Conservation (phyloP, 2,329 filamentous ascomycete genomes). For the Fusarium devonianum region DNA sequence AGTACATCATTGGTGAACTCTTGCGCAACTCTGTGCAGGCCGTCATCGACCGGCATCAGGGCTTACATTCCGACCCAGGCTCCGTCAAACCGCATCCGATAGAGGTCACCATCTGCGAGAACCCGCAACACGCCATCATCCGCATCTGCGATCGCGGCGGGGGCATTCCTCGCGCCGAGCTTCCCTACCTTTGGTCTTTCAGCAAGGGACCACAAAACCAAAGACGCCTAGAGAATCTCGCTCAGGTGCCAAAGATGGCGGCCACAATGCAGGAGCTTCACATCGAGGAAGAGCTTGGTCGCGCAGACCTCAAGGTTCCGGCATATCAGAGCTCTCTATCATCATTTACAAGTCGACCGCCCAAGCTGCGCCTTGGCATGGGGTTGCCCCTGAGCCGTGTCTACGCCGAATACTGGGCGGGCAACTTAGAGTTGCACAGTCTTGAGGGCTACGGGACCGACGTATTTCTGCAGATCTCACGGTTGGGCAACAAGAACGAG, state of each 20-base stretch:
- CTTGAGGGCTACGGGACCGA: slow-evolving; percentile 96
- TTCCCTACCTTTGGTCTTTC: slow-evolving; percentile 96
- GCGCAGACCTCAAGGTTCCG: slow-evolving; percentile 52
- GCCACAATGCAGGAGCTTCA: slow-evolving; percentile 90
- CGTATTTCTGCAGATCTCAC: slow-evolving; percentile 94
- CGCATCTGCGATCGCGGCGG: slow-evolving; percentile 95
- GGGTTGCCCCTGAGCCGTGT: slow-evolving; percentile 91
- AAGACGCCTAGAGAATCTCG: slow-evolving; percentile 82
- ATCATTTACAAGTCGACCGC: slow-evolving; percentile 81
- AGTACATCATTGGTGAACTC: slow-evolving; percentile 96
- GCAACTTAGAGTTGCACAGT: slow-evolving; percentile 87
- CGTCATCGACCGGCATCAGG: slow-evolving; percentile 76
- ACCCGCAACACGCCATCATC: slow-evolving; percentile 93
- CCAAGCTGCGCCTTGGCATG: slow-evolving; percentile 88
- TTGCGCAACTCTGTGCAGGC: slow-evolving; percentile 95
- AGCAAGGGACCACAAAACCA: slow-evolving; percentile 86
- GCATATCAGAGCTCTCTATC: slow-evolving; percentile 70
- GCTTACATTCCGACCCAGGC: slow-evolving; percentile 39
- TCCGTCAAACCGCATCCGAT: slow-evolving; percentile 73
- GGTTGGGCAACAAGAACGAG: slow-evolving; percentile 97
- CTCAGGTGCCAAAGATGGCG: slow-evolving; percentile 86
- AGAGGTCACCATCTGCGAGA: slow-evolving; percentile 93
- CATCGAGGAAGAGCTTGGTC: slow-evolving; percentile 52
- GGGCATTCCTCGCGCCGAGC: slow-evolving; percentile 82
- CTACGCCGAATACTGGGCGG: slow-evolving; percentile 98